Evolutionary conservation across 139 green algal genomes (phyloP).

Genomic region (Spirogloea muscicola): DNA sequence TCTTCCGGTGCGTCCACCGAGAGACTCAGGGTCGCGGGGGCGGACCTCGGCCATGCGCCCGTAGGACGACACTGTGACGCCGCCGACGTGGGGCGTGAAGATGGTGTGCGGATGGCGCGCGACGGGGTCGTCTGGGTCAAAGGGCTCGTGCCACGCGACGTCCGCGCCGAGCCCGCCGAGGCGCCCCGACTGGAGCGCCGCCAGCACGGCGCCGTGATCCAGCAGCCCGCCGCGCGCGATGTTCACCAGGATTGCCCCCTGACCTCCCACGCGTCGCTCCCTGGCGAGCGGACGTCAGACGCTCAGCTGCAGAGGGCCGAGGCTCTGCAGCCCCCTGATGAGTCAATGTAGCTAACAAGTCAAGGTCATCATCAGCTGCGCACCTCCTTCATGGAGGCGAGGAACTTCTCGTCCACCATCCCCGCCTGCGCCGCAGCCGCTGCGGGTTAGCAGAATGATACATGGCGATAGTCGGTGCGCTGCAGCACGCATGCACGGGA

Average conservation of each 20-base stretch:
- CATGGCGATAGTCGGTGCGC: too few relatives aligned
- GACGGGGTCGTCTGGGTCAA: constrained; percentile 48
- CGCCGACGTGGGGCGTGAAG: constrained; percentile 65
- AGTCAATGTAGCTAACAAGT: too few relatives aligned
- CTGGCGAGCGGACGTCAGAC: too few relatives aligned
- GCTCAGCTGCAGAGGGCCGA: too few relatives aligned
- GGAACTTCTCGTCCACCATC: constrained; percentile 11
- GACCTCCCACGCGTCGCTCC: too few relatives aligned
- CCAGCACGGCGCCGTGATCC: constrained; percentile 52
- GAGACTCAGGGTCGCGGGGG: too few relatives aligned
- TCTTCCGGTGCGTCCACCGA: too few relatives aligned
- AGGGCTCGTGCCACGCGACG: constrained; percentile 61
- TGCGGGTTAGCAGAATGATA: too few relatives aligned
- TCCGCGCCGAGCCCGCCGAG: constrained; percentile 61
- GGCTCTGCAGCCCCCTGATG: too few relatives aligned
- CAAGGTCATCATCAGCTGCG: too few relatives aligned
- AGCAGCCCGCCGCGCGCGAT: constrained; percentile 60
- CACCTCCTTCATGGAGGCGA: constrained; percentile 26
- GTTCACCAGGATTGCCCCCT: constrained; percentile 60
- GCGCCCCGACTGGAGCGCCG: constrained; percentile 44
- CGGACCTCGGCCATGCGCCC: constrained; percentile 58
- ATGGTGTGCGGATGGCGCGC: constrained; percentile 27
- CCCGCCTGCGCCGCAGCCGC: neutral
- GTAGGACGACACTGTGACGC: constrained; percentile 65
- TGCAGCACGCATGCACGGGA: too few relatives aligned